Conservation (phyloP, 2,329 filamentous ascomycete genomes). For the Colletotrichum musae region DNA sequence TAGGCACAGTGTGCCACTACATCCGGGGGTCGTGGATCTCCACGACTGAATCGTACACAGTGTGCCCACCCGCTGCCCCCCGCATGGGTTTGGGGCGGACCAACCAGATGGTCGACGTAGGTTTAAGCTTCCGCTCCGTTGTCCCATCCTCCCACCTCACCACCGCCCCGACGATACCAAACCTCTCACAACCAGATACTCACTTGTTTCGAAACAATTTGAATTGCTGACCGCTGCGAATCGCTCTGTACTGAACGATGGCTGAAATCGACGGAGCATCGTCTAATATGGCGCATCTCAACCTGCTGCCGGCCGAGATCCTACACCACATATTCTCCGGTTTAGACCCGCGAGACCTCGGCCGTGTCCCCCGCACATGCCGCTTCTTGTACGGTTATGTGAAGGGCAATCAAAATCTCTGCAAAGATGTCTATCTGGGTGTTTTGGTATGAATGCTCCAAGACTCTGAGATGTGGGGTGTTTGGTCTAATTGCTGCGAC, state of each 20-base stretch:
- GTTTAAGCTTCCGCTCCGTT: conserved; percentile 35
- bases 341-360: conserved; percentile 70
- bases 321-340: conserved; percentile 72
- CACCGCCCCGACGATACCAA: not conserved
- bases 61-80: conserved; percentile 8
- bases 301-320: conserved; percentile 71
- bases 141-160: conserved; percentile 1
- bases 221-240: not conserved
- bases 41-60: not conserved
- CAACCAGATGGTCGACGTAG: conserved; percentile 30
- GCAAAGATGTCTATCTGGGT: conserved; percentile 73
- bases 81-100: conserved; percentile 16
- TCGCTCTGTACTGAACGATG: conserved; percentile 3
- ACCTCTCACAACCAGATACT: not conserved
- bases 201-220: not conserved
- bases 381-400: conserved; percentile 68
- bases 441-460: conserved; percentile 61
- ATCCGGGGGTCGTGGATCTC: conserved; percentile 8
- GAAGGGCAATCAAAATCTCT: conserved; percentile 70
- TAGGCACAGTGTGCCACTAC: conserved; percentile 1
- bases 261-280: conserved; percentile 3
- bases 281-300: conserved; percentile 30
- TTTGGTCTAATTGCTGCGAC: conserved; percentile 8
- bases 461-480: not conserved
- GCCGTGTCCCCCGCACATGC: conserved; percentile 66